phyloP scores from a whole-genome alignment of 371 early-diverging fungal genomes.

The Chytridiales sp. region DNA sequence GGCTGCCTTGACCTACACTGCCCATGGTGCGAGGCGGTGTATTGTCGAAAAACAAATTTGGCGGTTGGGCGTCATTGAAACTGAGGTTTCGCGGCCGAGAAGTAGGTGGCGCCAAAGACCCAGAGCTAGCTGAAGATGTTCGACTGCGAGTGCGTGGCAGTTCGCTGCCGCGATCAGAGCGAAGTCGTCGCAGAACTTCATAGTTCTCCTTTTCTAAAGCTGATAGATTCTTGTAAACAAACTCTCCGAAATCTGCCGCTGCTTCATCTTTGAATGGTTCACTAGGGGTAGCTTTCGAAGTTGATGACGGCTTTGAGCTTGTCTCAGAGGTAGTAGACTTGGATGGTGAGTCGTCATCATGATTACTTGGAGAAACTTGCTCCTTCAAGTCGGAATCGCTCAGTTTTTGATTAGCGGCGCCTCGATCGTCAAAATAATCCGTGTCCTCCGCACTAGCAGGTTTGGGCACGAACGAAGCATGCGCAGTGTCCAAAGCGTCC shows the following conservation, averaged over 20 bases:
- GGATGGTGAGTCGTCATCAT: background rate
- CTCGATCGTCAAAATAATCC: slow-evolving; percentile 90
- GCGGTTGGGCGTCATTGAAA: background rate
- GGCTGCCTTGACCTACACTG: no score
- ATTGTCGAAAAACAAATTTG: no score
- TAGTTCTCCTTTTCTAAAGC: slow-evolving; percentile 88
- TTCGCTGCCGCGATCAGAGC: no score
- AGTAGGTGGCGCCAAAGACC: background rate
- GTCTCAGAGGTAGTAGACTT: background rate
- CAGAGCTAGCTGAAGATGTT: no score
- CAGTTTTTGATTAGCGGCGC: slow-evolving; percentile 40
- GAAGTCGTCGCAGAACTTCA: slow-evolving; percentile 52
- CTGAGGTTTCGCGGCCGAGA: background rate
- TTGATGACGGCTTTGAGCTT: background rate
- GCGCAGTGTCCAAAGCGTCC: slow-evolving; percentile 67
- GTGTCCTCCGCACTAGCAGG: slow-evolving; percentile 80
- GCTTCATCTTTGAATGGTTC: slow-evolving; percentile 18
- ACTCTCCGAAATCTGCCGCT: slow-evolving; percentile 83
- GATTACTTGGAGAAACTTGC: background rate
- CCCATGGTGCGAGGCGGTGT: no score
- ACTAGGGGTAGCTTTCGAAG: no score
- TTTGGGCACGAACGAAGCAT: slow-evolving; percentile 84
- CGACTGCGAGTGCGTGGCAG: no score
- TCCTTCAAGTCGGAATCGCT: slow-evolving; percentile 27
- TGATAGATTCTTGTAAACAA: slow-evolving; percentile 86